Evolutionary conservation across 371 early-diverging fungal genomes (phyloP).

Genomic region (Mucor piriformis): DNA sequence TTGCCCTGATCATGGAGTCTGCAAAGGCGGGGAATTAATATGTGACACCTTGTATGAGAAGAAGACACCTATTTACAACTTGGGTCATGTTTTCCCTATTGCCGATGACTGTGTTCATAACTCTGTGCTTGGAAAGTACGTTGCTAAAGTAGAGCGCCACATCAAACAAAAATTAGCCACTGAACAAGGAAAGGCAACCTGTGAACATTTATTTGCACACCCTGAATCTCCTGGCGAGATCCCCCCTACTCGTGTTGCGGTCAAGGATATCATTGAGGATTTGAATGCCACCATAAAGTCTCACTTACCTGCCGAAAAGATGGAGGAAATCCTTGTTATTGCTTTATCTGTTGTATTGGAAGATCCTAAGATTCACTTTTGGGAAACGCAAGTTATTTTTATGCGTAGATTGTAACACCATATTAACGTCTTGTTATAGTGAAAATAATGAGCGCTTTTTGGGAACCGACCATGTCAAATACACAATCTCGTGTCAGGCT

Average conservation of each 20-base stretch:
- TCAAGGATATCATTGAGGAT: conserved; percentile 9
- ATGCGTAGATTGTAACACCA: too few species aligned
- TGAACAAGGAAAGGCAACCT: conserved; percentile 20
- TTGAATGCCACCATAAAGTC: not conserved
- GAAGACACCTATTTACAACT: conserved; percentile 21
- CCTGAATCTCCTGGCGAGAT: not conserved
- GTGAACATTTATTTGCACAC: conserved; percentile 8
- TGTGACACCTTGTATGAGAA: conserved; percentile 23
- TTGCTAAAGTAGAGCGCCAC: conserved; percentile 13
- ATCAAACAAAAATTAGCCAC: conserved; percentile 16
- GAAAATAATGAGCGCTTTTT: conserved; percentile 9
- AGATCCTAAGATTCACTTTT: conserved; percentile 16
- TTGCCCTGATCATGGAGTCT: conserved; percentile 27
- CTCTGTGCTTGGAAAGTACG: conserved; percentile 15
- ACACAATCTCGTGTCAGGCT: not conserved
- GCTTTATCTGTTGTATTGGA: conserved; percentile 15
- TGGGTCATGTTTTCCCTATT: conserved; percentile 15
- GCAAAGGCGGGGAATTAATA: conserved; percentile 14
- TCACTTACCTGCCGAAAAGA: not conserved
- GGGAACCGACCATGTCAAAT: conserved; percentile 5
- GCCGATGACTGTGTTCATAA: conserved; percentile 29
- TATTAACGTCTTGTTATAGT: not conserved
- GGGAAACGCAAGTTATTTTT: conserved; percentile 20
- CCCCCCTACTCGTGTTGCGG: not conserved
- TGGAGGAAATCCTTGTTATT: conserved; percentile 19